Conservation (phyloP, 306 rosid genomes). For the Crotalaria pallida region DNA sequence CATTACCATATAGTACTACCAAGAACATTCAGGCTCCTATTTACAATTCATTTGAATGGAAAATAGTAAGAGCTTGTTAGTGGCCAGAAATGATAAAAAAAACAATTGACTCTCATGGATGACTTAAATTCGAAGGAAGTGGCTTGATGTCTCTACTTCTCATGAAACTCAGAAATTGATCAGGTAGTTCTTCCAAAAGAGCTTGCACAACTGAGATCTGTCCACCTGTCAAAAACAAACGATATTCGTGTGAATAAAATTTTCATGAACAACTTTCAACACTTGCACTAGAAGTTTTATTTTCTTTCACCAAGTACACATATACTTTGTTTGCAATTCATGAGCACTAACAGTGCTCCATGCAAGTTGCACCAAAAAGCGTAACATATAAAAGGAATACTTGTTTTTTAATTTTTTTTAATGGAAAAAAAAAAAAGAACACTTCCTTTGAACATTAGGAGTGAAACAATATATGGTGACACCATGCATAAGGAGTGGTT, state of each 20-base stretch:
- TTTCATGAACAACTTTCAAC: no score
- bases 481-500: no score
- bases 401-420: no score
- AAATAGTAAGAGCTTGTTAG: neutral
- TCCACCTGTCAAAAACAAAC: slow-evolving; percentile 40
- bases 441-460: no score
- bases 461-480: no score
- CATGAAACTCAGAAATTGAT: slow-evolving; percentile 70
- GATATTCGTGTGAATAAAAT: neutral
- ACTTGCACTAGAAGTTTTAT: no score
- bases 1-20: neutral
- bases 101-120: neutral
- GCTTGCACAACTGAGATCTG: slow-evolving; percentile 55
- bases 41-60: neutral
- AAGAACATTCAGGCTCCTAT: neutral
- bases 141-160: slow-evolving; percentile 55
- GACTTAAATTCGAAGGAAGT: neutral
- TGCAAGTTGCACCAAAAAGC: neutral
- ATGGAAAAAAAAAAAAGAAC: no score
- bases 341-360: neutral
- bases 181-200: slow-evolving; percentile 78
- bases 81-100: neutral
- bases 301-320: no score
- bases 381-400: neutral
- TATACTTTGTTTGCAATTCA: no score